Evolutionary conservation across 2,329 filamentous ascomycete genomes (phyloP).

Genomic region (Phoma herbarum): DNA sequence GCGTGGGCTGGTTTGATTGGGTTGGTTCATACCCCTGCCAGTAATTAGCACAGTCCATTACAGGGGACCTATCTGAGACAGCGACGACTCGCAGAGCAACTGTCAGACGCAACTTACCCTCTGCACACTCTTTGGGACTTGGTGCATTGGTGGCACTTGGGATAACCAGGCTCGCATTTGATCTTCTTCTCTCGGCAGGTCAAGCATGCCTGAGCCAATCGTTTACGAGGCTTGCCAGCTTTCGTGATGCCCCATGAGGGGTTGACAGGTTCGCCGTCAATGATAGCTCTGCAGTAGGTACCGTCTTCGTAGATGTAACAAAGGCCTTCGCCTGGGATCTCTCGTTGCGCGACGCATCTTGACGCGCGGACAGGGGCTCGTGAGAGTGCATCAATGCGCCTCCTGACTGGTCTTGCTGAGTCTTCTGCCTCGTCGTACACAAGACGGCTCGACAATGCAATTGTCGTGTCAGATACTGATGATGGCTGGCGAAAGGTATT

Average conservation of each 20-base stretch:
- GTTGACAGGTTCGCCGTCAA: slow-evolving; percentile 87
- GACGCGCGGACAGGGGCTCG: slow-evolving; percentile 46
- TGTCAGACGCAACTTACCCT: slow-evolving; percentile 56
- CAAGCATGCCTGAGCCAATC: slow-evolving; percentile 89
- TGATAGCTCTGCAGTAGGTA: slow-evolving; percentile 80
- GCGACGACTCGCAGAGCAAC: slow-evolving; percentile 23
- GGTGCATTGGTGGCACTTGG: slow-evolving; percentile 89
- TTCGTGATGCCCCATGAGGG: slow-evolving; percentile 94
- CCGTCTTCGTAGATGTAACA: slow-evolving; percentile 90
- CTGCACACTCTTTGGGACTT: slow-evolving; percentile 88
- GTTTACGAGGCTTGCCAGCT: slow-evolving; percentile 90
- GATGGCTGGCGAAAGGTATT: slow-evolving; percentile 37
- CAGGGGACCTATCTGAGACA: slow-evolving; percentile 28
- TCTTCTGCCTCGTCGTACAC: slow-evolving; percentile 45
- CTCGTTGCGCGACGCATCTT: slow-evolving; percentile 53
- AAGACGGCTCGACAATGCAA: slow-evolving; percentile 26
- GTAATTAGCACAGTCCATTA: slow-evolving; percentile 2
- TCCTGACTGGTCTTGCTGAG: slow-evolving; percentile 39
- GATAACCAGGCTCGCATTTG: slow-evolving; percentile 89
- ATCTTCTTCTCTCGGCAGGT: slow-evolving; percentile 98
- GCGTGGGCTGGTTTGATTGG: slow-evolving; percentile 9
- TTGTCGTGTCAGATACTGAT: slow-evolving; percentile 36
- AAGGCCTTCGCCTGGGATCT: slow-evolving; percentile 78
- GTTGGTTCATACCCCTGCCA: slow-evolving; percentile 21
- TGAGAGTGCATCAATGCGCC: slow-evolving; percentile 46